Evolutionary conservation across 2,329 filamentous ascomycete species (phyloP), one percentile per base, ranked within the genome.

Genomic region (Lecanicillium sp.): DNA sequence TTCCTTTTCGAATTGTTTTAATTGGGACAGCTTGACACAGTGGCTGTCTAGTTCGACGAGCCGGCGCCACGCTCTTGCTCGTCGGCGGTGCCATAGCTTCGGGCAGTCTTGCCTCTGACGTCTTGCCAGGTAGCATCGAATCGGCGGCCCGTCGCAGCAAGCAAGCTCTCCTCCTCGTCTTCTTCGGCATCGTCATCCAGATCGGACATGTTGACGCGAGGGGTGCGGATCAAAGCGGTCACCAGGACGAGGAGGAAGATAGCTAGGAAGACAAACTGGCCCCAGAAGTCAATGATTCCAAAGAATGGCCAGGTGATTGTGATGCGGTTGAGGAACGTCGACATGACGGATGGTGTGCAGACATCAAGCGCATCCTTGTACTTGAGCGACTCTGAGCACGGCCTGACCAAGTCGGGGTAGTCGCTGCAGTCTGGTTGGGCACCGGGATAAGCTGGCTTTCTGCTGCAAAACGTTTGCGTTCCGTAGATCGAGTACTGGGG

Each of bases 301-400:
- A 98, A 94, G 57, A 96, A 87, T 5, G 92, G 89, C 73, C 92
- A 98, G 57, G 94, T 95, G 54, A 95, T 76, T 17, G 86, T 89
- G 44, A 96, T 78, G 32, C 89, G 81, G 61, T 97, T 96, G 47
- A 98, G 71, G 62, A 98, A 94, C 0, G 87, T 95, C 43, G 86
- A 92, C 58, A 89, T 84, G 28, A 96, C 81, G 17, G 83, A 90
- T 0, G 92, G 88, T 1, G 89, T 97, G 70, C 92, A 98, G 17
- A 94, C 81, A 43, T 81, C 74, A 48, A 77, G 77, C 3, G 87
- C 84, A n/a, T 74, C 71, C n/a, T 72, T 69, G 49, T 84, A 81
- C 25, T 79, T 69, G 5, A 81, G 76, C 8, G 79, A 68, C 59
- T 96, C 89, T 10, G 85, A 87, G 65, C 92, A 98, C 4, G 85